Evolutionary conservation across 202 grass and related monocot species (phyloP).

Genomic region (Digitaria exilis): DNA sequence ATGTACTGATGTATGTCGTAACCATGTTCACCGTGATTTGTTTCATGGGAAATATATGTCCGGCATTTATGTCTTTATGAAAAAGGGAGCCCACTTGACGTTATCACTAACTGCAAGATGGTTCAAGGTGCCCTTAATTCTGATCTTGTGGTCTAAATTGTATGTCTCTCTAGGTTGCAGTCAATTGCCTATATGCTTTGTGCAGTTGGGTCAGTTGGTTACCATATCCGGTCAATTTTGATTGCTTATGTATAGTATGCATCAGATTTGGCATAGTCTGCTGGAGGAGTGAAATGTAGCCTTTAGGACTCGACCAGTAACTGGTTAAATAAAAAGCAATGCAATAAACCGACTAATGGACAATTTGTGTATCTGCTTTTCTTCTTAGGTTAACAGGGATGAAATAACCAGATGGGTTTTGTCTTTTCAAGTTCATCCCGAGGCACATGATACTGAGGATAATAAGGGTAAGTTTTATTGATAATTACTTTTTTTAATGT

Average conservation of each 20-base stretch:
- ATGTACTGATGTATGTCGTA: not conserved
- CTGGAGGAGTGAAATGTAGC: constrained; percentile 8
- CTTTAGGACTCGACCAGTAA: not conserved
- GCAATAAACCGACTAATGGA: not conserved
- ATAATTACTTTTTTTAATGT: not conserved
- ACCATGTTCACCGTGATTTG: not conserved
- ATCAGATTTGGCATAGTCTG: not conserved
- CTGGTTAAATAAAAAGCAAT: not conserved
- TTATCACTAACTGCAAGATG: constrained; percentile 1
- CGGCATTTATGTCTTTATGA: not conserved
- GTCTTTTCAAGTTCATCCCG: constrained; percentile 80
- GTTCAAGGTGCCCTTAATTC: not conserved
- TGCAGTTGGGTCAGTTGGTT: not conserved
- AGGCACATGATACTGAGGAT: constrained; percentile 30
- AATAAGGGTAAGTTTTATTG: constrained; percentile 52
- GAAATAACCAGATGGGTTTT: constrained; percentile 75
- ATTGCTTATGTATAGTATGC: constrained; percentile 9
- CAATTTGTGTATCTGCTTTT: not conserved
- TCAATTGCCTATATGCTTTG: not conserved
- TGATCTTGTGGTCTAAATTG: not conserved
- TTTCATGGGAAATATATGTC: constrained; percentile 14
- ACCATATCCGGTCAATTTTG: not conserved
- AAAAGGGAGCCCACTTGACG: not conserved
- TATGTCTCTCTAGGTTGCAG: not conserved
- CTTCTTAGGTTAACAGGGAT: constrained; percentile 73